phyloP scores from a whole-genome alignment of 495 filamentous ascomycete genomes.

The Lasiosphaeria hispida region DNA sequence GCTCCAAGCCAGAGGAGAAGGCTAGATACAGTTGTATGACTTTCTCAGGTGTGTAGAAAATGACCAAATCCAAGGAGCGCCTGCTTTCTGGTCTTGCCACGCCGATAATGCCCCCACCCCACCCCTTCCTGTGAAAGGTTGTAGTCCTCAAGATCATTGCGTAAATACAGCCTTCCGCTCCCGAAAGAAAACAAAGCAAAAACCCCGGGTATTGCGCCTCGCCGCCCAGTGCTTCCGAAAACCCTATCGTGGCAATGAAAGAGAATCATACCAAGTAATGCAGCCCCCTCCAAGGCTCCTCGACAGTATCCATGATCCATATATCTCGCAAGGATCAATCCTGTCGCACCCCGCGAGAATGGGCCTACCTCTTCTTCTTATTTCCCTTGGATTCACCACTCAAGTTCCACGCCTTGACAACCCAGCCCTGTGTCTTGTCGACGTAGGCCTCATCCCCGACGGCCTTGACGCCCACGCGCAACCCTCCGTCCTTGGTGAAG shows the following conservation, averaged over 20 bases:
- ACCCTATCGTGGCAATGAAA: neutral
- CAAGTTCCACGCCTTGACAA: conserved; percentile 79
- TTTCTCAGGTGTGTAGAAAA: too few relatives aligned
- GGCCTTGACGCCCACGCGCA: conserved; percentile 78
- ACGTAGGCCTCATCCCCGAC: conserved; percentile 73
- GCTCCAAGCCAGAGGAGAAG: too few relatives aligned
- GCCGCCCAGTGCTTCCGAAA: neutral
- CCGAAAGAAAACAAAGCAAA: conserved; percentile 1
- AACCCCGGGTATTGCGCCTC: neutral
- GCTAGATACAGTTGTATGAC: too few relatives aligned
- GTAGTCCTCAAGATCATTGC: neutral
- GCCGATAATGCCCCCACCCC: too few relatives aligned
- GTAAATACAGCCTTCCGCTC: neutral
- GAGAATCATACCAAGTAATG: too few relatives aligned
- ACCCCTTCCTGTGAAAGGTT: too few relatives aligned
- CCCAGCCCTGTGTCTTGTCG: conserved; percentile 76
- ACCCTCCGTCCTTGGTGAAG: conserved; percentile 73
- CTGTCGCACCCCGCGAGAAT: neutral
- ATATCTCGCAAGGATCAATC: too few relatives aligned
- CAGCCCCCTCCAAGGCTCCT: too few relatives aligned
- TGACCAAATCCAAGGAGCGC: too few relatives aligned
- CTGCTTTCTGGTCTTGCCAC: too few relatives aligned
- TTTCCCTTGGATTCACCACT: conserved; percentile 44
- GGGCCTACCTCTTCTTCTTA: conserved; percentile 30
- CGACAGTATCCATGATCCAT: too few relatives aligned